Evolutionary conservation across 805 yeast genomes (phyloP).

Genomic region (Phaffomyces opuntiae): DNA sequence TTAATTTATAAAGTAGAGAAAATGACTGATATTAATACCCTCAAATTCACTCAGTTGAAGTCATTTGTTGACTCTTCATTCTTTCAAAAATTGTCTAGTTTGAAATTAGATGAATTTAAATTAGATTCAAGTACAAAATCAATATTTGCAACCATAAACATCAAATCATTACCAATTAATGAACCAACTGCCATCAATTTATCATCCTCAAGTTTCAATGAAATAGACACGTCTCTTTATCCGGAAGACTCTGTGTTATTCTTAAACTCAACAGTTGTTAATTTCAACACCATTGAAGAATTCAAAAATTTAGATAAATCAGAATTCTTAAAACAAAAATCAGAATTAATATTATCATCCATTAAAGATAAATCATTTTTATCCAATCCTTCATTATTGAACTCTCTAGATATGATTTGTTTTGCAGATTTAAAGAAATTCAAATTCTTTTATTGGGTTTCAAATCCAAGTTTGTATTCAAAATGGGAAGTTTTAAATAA

Average conservation of each 20-base stretch:
- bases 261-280: constrained; percentile 39
- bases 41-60: constrained; percentile 39
- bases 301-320: constrained; percentile 67
- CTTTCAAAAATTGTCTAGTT: constrained; percentile 64
- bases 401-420: constrained; percentile 46
- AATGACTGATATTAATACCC: neutral
- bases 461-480: constrained; percentile 59
- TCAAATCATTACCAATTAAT: constrained; percentile 23
- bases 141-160: constrained; percentile 24
- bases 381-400: constrained; percentile 33
- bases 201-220: constrained; percentile 25
- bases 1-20: neutral
- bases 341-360: constrained; percentile 21
- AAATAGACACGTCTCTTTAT: constrained; percentile 8
- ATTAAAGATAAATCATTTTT: constrained; percentile 30
- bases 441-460: constrained; percentile 85
- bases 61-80: constrained; percentile 85
- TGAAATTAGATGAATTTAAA: constrained; percentile 69
- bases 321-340: constrained; percentile 40
- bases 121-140: constrained; percentile 31
- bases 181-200: constrained; percentile 25
- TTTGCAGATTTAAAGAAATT: constrained; percentile 89
- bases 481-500: constrained; percentile 34
- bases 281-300: constrained; percentile 81
- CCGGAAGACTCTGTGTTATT: constrained; percentile 17